Base-by-base conservation (phyloP, 805 yeast species). In the Kodamaea leandrae region DNA sequence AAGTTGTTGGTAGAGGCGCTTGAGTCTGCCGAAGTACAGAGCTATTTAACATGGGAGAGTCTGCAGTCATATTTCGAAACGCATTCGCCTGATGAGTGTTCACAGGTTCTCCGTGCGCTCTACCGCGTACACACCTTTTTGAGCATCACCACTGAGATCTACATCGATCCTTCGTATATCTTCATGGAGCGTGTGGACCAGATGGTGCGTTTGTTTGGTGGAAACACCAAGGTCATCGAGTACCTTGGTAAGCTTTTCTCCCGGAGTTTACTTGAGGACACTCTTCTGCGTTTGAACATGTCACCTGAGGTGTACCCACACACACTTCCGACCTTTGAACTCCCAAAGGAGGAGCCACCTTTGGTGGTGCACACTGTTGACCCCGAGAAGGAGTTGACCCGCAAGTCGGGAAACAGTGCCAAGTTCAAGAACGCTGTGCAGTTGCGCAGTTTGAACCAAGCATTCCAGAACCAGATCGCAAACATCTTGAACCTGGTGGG, bases 361-460 rank as follows among this genome's bases (percentile, higher is more conserved):
- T 54, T 71, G 12, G 68, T 72, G 33, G 64, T 78, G 6, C 69
- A 67, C 43, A 59, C 71, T 0, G 65, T 64, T 2, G 71, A 73
- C 18, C 79, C 78, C 0, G 45, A 57, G 36, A 55, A 64, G 41
- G 59, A 67, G 43, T 72, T 70, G 23, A 71, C 71, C 29, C 74
- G 78, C 0, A 70, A 78, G 28, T 76, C 83, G 1, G 80, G 78
- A 48, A 20, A 24, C 9, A 69, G 78, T 29, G 76, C 84, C 0
- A 80, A 79, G 49, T 78, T 68, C 60, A 83, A 83, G 47, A 85
- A 84, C 51, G 63, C 83, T 0, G 60, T 77, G 2, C 79, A 81
- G 46, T 55, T 80, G 8, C 69, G 88, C 40, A 69, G 68, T 45
- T 67, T 81, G 27, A 57, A 68, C 23, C 67, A 72, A 37, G 67